Evolutionary conservation across 495 filamentous ascomycete genomes (phyloP).

Genomic region (Podospora comata): DNA sequence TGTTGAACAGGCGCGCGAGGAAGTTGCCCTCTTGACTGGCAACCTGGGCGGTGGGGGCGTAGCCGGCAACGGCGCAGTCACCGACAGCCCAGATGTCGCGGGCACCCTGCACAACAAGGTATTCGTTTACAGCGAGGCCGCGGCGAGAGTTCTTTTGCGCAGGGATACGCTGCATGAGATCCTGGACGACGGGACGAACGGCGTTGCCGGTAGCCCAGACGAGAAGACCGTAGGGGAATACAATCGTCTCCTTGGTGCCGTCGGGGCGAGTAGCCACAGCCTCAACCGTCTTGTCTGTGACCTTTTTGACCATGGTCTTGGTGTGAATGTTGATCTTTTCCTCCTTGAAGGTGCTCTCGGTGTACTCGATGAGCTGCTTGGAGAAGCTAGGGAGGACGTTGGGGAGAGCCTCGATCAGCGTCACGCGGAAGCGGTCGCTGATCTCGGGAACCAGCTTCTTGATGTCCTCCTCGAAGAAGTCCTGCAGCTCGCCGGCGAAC

Average conservation of each 20-base stretch:
- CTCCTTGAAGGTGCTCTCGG: slow-evolving; percentile 97
- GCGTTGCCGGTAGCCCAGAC: slow-evolving; percentile 99
- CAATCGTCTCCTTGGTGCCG: slow-evolving; percentile 74
- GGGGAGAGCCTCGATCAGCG: slow-evolving; percentile 95
- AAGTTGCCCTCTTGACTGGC: slow-evolving; percentile 94
- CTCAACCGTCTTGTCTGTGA: slow-evolving; percentile 92
- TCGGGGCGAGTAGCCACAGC: slow-evolving; percentile 83
- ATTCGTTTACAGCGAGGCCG: slow-evolving; percentile 94
- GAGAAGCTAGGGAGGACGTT: slow-evolving; percentile 98
- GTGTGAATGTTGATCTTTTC: slow-evolving; percentile 94
- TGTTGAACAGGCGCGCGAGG: slow-evolving; percentile 94
- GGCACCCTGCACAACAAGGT: slow-evolving; percentile 94
- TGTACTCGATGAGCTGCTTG: slow-evolving; percentile 98
- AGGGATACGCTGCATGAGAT: slow-evolving; percentile 87
- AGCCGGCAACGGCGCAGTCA: slow-evolving; percentile 93
- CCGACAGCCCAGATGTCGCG: slow-evolving; percentile 85
- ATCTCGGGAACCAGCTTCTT: slow-evolving; percentile 98
- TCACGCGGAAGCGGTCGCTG: slow-evolving; percentile 89
- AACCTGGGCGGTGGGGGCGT: slow-evolving; percentile 96
- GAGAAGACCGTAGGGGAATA: slow-evolving; percentile 89
- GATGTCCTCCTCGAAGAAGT: slow-evolving; percentile 97
- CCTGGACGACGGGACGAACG: slow-evolving; percentile 78
- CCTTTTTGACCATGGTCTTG: slow-evolving; percentile 98
- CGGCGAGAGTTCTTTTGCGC: slow-evolving; percentile 93
- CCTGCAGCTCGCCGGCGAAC: slow-evolving; percentile 95